These are phyloP conservation scores for Ogataea siamensis DNA, from an alignment of 805 yeast species.

Conservation along the genomic window DNA sequence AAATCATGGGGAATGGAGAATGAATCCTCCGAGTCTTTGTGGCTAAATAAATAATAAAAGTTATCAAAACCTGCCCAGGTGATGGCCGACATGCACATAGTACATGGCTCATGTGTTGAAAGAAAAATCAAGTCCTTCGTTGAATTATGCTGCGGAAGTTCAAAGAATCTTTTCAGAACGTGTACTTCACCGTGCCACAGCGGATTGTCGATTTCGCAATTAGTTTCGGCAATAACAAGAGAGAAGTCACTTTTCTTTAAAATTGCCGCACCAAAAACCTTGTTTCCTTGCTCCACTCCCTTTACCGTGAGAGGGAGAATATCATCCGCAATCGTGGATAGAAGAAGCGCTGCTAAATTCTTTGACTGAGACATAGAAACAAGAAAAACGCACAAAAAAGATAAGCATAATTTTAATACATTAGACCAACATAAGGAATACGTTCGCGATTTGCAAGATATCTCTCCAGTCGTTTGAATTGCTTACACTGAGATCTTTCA, in stretches of 20 bases:
- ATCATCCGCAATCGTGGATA: background rate
- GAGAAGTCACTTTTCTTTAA: background rate
- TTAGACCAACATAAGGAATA: too few species aligned
- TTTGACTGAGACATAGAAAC: background rate
- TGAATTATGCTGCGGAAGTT: background rate
- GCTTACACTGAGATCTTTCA: too few species aligned
- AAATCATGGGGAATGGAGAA: background rate
- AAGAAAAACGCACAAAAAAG: too few species aligned
- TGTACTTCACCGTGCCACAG: background rate
- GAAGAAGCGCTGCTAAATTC: background rate
- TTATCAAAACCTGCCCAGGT: background rate
- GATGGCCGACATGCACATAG: constrained; percentile 1
- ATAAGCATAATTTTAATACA: too few species aligned
- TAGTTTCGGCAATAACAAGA: background rate
- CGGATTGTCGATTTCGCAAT: background rate
- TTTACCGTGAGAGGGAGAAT: background rate
- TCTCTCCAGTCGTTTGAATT: too few species aligned
- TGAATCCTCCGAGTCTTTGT: background rate
- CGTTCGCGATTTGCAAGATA: too few species aligned
- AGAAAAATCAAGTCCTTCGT: background rate
- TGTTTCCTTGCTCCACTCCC: background rate
- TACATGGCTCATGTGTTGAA: background rate
- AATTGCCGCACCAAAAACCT: constrained; percentile 1
- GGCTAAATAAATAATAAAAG: background rate
- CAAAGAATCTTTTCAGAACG: background rate